Conservation (phyloP, 2,329 filamentous ascomycete genomes). For the Monilinia laxa region DNA sequence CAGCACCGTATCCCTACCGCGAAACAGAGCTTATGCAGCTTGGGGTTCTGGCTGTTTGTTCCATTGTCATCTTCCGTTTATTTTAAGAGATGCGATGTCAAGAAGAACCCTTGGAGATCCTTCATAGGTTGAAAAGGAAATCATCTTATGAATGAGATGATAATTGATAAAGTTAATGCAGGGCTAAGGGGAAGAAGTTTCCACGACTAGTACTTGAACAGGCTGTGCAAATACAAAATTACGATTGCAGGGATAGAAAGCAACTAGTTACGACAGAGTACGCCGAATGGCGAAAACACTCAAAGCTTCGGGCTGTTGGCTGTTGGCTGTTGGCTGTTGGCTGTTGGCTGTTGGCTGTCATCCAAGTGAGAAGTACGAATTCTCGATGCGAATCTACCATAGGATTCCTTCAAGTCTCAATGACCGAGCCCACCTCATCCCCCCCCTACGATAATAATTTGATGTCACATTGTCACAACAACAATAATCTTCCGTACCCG, state of each 20-base stretch:
- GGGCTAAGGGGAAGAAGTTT: conserved; percentile 6
- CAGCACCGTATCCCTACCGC: background rate
- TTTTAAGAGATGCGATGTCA: background rate
- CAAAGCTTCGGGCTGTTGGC: background rate
- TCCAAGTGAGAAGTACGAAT: background rate
- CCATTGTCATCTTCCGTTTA: too few relatives aligned
- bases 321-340: too few relatives aligned
- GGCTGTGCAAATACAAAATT: conserved; percentile 23
- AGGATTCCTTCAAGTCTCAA: too few relatives aligned
- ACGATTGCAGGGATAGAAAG: conserved; percentile 10
- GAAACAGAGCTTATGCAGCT: background rate
- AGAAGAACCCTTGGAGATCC: background rate
- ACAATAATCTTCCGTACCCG: background rate
- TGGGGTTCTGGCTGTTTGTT: background rate
- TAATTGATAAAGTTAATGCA: background rate
- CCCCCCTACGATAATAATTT: background rate
- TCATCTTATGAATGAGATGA: conserved; percentile 12
- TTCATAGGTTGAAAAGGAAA: background rate
- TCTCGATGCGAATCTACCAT: too few relatives aligned
- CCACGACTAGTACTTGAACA: background rate
- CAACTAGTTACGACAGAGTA: too few relatives aligned
- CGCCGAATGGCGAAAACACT: background rate
- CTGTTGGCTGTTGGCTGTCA: background rate
- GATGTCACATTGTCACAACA: background rate
- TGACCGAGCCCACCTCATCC: background rate